Evolutionary conservation across 2,329 filamentous ascomycete species (phyloP).

Genomic region (Scortechinia acanthostroma): DNA sequence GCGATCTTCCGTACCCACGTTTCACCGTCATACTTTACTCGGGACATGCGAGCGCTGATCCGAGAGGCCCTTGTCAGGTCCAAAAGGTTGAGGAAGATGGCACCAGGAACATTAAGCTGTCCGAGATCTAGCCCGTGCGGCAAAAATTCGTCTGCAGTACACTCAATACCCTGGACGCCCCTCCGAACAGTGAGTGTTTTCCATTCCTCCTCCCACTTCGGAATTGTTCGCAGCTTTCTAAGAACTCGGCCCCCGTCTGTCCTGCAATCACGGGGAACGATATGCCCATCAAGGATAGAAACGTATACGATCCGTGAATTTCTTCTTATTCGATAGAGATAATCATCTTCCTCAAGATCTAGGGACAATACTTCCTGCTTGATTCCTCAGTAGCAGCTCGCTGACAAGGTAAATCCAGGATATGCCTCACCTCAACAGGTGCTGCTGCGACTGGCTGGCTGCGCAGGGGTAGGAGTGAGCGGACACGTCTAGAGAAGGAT

Average conservation of each 20-base stretch:
- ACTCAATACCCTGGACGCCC: not conserved
- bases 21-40: not conserved
- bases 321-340: slow-evolving; percentile 1
- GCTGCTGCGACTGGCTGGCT: not conserved
- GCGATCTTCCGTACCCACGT: not conserved
- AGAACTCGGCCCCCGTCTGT: not conserved
- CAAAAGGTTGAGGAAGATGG: not conserved
- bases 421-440: not conserved
- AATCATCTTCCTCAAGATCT: not conserved
- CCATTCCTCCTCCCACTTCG: not conserved
- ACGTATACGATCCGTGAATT: not conserved
- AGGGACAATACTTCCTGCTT: not conserved
- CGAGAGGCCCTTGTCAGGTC: not conserved
- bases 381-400: not conserved
- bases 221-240: not conserved
- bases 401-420: not conserved
- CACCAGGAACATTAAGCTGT: not conserved
- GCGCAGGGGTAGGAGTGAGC: not conserved
- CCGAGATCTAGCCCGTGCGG: not conserved
- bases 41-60: not conserved
- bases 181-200: slow-evolving; percentile 1
- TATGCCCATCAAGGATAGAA: not conserved
- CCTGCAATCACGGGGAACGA: not conserved
- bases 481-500: not conserved
- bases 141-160: not conserved